phyloP scores from a whole-genome alignment of 2,329 filamentous ascomycete genomes.

The Fusarium sulawesiense region DNA sequence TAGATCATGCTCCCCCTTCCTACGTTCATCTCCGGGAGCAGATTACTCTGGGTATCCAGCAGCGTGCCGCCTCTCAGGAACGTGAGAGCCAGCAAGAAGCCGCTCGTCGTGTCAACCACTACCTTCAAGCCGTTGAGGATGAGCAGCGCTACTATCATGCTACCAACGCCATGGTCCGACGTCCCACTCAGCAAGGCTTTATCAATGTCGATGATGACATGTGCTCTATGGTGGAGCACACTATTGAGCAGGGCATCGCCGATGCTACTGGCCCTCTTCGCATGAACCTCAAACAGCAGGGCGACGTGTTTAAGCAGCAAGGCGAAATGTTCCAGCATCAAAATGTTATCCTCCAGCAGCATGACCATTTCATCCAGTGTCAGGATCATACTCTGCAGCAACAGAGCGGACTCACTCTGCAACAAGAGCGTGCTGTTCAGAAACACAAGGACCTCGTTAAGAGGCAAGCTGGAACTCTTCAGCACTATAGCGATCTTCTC shows the following conservation, averaged over 20 bases:
- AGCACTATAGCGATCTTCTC: not conserved
- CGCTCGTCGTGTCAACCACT: constrained; percentile 41
- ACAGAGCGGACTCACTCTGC: not conserved
- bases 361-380: not conserved
- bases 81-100: constrained; percentile 35
- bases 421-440: not conserved
- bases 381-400: not conserved
- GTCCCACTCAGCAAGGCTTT: constrained; percentile 9
- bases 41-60: constrained; percentile 50
- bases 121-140: constrained; percentile 43
- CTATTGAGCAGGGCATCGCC: constrained; percentile 49
- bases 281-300: constrained; percentile 46
- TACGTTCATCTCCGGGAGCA: constrained; percentile 48
- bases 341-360: not conserved
- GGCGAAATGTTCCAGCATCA: constrained; percentile 32
- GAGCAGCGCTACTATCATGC: constrained; percentile 40
- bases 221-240: constrained; percentile 47
- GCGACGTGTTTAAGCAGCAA: constrained; percentile 33
- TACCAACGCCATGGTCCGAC: constrained; percentile 3
- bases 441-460: not conserved
- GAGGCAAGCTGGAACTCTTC: not conserved
- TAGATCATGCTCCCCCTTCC: constrained; percentile 7
- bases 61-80: constrained; percentile 26
- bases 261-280: constrained; percentile 49
- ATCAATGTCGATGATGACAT: constrained; percentile 41